Percentiles rank a stretch among this genome's conserved stretches.
Evolutionary conservation across 192 early-diverging fungal genomes (phyloP).

Genomic region (Linderina pennispora): DNA sequence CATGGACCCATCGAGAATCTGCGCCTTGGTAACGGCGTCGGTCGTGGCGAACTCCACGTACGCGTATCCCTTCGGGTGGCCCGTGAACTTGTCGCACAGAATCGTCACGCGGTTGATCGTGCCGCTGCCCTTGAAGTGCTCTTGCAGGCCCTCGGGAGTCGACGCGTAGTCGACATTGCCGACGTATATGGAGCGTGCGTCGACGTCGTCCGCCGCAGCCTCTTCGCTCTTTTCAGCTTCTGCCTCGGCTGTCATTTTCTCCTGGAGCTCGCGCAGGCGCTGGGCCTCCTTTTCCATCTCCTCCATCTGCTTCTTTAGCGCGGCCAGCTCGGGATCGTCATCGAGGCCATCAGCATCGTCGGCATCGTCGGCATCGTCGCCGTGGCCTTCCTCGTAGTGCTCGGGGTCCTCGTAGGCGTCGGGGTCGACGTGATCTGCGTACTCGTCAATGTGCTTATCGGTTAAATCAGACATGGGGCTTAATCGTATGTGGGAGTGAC

Average conservation of each 20-base stretch:
- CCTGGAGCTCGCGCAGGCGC: constrained; percentile 39
- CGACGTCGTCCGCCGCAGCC: constrained; percentile 49
- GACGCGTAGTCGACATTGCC: constrained; percentile 94
- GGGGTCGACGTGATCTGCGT: constrained; percentile 7
- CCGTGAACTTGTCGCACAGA: constrained; percentile 89
- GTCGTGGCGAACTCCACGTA: constrained; percentile 95
- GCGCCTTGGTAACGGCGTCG: constrained; percentile 70
- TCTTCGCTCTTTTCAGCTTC: too few relatives aligned
- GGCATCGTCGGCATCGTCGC: constrained; percentile 1
- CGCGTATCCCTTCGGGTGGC: constrained; percentile 86
- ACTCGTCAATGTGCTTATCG: constrained; percentile 1
- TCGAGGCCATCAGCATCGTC: constrained; percentile 5
- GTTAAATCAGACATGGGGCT: too few relatives aligned
- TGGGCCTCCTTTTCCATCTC: constrained; percentile 48
- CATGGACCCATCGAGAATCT: constrained; percentile 82
- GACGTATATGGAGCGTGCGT: constrained; percentile 86
- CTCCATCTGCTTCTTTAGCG: constrained; percentile 35
- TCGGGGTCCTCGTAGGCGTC: constrained; percentile 7
- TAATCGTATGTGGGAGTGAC: too few relatives aligned
- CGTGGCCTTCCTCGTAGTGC: constrained; percentile 13
- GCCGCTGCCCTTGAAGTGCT: constrained; percentile 92
- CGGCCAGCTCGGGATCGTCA: constrained; percentile 36
- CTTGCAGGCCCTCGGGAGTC: constrained; percentile 92
- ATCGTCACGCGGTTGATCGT: constrained; percentile 97
- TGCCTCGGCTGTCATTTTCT: constrained; percentile 31